These are phyloP conservation scores for Silene vulgaris DNA, from an alignment of 179 eudicot genomes.

Conservation along the genomic window DNA sequence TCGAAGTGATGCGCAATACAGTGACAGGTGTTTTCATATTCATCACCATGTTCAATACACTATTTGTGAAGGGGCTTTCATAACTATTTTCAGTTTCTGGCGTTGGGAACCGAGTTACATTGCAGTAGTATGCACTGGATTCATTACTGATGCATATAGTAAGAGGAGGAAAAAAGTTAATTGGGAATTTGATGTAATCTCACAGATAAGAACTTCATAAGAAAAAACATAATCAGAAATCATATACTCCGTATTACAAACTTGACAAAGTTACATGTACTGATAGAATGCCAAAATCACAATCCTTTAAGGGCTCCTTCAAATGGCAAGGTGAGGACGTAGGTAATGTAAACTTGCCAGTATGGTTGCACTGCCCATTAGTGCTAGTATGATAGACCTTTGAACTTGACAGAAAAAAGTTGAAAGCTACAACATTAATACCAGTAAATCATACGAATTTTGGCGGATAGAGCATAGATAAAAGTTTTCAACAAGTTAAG, in stretches of 20 bases:
- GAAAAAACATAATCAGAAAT: background rate
- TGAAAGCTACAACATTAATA: background rate
- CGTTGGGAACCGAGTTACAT: slow-evolving; percentile 47
- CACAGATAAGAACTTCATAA: background rate
- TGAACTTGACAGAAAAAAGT: background rate
- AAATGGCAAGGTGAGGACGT: background rate
- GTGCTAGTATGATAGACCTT: background rate
- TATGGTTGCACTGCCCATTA: background rate
- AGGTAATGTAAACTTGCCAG: background rate
- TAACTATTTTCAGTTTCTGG: slow-evolving; percentile 34
- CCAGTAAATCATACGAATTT: background rate
- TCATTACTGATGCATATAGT: slow-evolving; percentile 36
- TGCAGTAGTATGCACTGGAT: slow-evolving; percentile 39
- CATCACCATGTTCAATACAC: slow-evolving; percentile 39
- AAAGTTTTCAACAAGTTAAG: background rate
- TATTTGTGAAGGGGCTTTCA: slow-evolving; percentile 45
- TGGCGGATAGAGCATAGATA: background rate
- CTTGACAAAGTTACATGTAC: background rate
- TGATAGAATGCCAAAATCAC: background rate
- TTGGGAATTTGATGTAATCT: background rate
- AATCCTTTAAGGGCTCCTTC: background rate
- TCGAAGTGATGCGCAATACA: slow-evolving; percentile 55
- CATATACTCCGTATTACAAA: background rate
- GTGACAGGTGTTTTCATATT: slow-evolving; percentile 50
- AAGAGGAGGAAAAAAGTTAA: background rate